These are phyloP conservation scores for Leccinum obscurum DNA, from an alignment of 768 basidiomycete genomes.

Conservation along the genomic window DNA sequence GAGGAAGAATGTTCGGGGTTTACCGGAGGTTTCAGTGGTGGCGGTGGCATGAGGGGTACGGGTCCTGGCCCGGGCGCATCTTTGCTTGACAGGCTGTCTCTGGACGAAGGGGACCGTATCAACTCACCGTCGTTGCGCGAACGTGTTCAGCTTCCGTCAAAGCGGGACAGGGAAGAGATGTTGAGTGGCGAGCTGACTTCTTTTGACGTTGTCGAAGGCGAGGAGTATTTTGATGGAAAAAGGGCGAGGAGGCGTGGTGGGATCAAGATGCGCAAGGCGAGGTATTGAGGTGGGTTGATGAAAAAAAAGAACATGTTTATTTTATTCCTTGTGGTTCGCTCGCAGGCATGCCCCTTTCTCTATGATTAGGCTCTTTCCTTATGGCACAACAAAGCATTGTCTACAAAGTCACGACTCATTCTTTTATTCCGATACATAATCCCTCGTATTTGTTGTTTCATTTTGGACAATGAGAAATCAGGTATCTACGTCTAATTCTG, in stretches of 20 bases:
- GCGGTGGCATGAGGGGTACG: not conserved
- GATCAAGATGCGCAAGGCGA: slow-evolving; percentile 22
- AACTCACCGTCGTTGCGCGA: slow-evolving; percentile 35
- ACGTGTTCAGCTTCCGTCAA: slow-evolving; percentile 38
- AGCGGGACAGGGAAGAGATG: slow-evolving; percentile 35
- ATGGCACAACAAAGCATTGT: not conserved
- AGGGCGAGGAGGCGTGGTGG: slow-evolving; percentile 26
- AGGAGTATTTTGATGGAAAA: slow-evolving; percentile 27
- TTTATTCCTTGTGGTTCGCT: slow-evolving; percentile 1
- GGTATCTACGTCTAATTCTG: not conserved
- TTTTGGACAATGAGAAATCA: slow-evolving; percentile 9
- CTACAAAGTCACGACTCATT: slow-evolving; percentile 4
- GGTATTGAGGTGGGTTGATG: slow-evolving; percentile 4
- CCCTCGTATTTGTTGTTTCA: slow-evolving; percentile 18
- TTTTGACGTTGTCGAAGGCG: slow-evolving; percentile 15
- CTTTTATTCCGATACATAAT: slow-evolving; percentile 19
- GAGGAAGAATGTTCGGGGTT: slow-evolving; percentile 11
- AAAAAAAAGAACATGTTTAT: not conserved
- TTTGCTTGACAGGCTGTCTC: slow-evolving; percentile 39
- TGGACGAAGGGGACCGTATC: slow-evolving; percentile 20
- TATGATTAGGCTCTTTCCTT: not conserved
- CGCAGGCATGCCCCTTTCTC: not conserved
- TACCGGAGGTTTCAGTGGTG: not conserved
- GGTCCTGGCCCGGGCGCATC: slow-evolving; percentile 29
- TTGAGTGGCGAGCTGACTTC: slow-evolving; percentile 12